A percentile compares a stretch with the other conserved stretches of the same genome.
Conservation (phyloP, 768 basidiomycete species). For the Suillus variegatus region DNA sequence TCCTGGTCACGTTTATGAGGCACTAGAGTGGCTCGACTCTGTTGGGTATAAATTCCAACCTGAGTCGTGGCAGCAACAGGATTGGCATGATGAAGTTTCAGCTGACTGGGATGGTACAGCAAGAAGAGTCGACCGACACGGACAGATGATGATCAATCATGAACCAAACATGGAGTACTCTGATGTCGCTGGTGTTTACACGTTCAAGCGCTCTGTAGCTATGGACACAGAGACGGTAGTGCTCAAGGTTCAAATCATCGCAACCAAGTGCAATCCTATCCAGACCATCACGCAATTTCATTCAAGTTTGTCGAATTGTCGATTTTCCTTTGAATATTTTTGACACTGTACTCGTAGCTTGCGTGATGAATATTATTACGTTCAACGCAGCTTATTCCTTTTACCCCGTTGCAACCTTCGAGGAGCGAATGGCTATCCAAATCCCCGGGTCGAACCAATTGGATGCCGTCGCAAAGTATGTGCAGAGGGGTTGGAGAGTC, state of each 20-base stretch:
- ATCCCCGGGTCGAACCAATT: conserved; percentile 3
- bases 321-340: background rate
- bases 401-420: conserved; percentile 44
- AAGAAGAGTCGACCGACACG: background rate
- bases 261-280: conserved; percentile 30
- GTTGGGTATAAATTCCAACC: conserved; percentile 35
- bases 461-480: conserved; percentile 34
- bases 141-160: background rate
- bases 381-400: conserved; percentile 41
- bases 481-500: conserved; percentile 38
- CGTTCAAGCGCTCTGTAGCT: conserved; percentile 22
- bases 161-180: background rate
- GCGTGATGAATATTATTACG: conserved; percentile 47
- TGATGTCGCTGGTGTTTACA: conserved; percentile 19
- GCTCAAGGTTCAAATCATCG: conserved; percentile 44
- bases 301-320: conserved; percentile 38
- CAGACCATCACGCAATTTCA: conserved; percentile 46
- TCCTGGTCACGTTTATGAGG: conserved; percentile 28
- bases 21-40: conserved; percentile 33
- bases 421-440: conserved; percentile 29
- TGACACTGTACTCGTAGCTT: conserved; percentile 25
- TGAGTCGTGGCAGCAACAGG: background rate
- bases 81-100: conserved; percentile 17
- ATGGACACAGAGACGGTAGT: background rate
- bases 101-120: conserved; percentile 21